phyloP scores from a whole-genome alignment of 2,329 filamentous ascomycete species.

The Colletotrichum cereale region DNA sequence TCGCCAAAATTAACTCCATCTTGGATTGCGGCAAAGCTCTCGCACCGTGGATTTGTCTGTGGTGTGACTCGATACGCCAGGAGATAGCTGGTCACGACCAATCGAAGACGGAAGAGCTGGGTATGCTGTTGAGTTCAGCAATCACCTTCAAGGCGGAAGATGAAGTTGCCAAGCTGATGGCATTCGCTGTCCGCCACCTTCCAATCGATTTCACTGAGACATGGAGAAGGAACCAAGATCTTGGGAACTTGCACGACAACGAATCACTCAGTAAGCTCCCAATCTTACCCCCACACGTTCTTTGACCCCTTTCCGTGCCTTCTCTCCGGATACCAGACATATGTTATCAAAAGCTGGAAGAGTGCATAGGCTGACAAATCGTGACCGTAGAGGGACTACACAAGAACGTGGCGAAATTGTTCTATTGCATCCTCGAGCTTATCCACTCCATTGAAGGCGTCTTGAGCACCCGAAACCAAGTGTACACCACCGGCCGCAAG shows the following conservation, averaged over 20 bases:
- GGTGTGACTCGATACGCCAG: background rate
- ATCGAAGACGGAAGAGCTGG: background rate
- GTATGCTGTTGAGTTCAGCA: background rate
- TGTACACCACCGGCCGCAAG: background rate
- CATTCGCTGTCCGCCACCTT: background rate
- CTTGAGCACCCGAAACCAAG: background rate
- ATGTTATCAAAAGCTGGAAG: background rate
- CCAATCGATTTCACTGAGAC: background rate
- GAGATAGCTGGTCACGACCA: background rate
- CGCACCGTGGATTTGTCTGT: conserved; percentile 1
- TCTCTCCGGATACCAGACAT: too few species aligned
- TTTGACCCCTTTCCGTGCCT: background rate
- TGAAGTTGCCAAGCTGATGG: background rate
- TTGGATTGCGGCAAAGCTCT: conserved; percentile 19
- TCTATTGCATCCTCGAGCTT: background rate
- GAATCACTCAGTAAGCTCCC: background rate
- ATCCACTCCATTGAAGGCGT: background rate
- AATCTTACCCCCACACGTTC: too few species aligned
- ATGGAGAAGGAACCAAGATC: background rate
- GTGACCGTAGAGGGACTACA: background rate
- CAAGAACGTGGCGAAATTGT: background rate
- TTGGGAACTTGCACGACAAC: background rate
- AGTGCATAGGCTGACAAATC: background rate
- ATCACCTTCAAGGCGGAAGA: conserved; percentile 11
- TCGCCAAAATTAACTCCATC: background rate